Evolutionary conservation across 1,139 yeast genomes (phyloP).

Genomic region (Debaryomyces nepalensis): DNA sequence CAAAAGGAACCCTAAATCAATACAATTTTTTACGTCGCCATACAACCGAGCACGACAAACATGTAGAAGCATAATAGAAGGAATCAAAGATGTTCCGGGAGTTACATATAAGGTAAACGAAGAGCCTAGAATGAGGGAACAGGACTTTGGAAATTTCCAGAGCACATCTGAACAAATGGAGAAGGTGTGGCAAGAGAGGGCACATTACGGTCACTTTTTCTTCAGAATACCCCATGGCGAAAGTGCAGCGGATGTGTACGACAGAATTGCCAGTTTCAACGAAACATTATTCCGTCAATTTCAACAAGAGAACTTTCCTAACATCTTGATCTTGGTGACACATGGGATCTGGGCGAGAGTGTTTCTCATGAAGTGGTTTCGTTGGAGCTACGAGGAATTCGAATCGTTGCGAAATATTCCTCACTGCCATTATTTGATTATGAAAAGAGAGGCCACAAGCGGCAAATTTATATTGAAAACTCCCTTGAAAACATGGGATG

Average conservation of each 20-base stretch:
- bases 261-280: slow-evolving; percentile 85
- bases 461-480: slow-evolving; percentile 57
- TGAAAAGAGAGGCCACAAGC: slow-evolving; percentile 59
- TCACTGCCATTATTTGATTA: slow-evolving; percentile 78
- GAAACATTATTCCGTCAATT: slow-evolving; percentile 85
- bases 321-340: slow-evolving; percentile 78
- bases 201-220: slow-evolving; percentile 89
- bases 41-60: slow-evolving; percentile 83
- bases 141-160: slow-evolving; percentile 93
- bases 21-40: slow-evolving; percentile 80
- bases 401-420: slow-evolving; percentile 82
- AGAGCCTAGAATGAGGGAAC: slow-evolving; percentile 91
- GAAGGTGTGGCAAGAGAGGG: slow-evolving; percentile 76
- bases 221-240: slow-evolving; percentile 92
- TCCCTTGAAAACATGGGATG: slow-evolving; percentile 64
- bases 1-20: slow-evolving; percentile 32
- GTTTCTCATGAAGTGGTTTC: slow-evolving; percentile 88
- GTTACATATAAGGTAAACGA: slow-evolving; percentile 64
- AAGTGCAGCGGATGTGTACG: slow-evolving; percentile 94
- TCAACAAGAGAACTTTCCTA: slow-evolving; percentile 66
- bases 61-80: slow-evolving; percentile 65
- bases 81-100: slow-evolving; percentile 55
- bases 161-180: slow-evolving; percentile 78
- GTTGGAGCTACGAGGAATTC: slow-evolving; percentile 90
- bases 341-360: slow-evolving; percentile 96